phyloP scores from a whole-genome alignment of 2,329 filamentous ascomycete species.

The Microascus cirrosus region DNA sequence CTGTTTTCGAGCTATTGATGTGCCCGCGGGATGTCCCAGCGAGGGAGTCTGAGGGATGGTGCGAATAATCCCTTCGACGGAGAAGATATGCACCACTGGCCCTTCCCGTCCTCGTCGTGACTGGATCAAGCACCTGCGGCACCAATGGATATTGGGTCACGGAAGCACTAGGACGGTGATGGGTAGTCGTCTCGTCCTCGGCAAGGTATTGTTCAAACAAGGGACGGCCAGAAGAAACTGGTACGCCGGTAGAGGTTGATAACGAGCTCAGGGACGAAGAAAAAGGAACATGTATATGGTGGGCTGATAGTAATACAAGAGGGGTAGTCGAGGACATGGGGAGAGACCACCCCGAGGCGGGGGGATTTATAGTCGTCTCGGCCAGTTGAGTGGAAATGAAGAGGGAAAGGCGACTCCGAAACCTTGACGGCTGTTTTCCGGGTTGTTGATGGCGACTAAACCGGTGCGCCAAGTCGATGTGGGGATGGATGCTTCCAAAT shows the following conservation, averaged over 20 bases:
- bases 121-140: neutral
- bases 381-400: neutral
- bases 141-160: neutral
- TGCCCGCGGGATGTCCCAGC: neutral
- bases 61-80: neutral
- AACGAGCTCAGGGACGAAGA: neutral
- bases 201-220: neutral
- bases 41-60: neutral
- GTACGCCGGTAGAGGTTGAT: neutral
- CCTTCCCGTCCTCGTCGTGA: neutral
- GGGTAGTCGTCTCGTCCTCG: neutral
- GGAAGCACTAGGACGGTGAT: neutral
- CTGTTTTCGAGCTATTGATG: neutral
- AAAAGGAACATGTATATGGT: neutral
- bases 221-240: neutral
- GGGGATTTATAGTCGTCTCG: neutral
- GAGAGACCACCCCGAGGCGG: neutral
- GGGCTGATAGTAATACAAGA: neutral
- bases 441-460: neutral
- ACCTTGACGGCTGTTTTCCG: neutral
- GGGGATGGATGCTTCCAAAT: slow-evolving; percentile 2
- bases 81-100: neutral
- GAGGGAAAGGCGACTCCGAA: neutral
- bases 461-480: slow-evolving; percentile 3
- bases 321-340: neutral